A percentile compares a stretch with the other conserved stretches of the same genome.
These are phyloP conservation scores for Colletotrichum navitas DNA, from an alignment of 2,329 filamentous ascomycete genomes.

Conservation along the genomic window DNA sequence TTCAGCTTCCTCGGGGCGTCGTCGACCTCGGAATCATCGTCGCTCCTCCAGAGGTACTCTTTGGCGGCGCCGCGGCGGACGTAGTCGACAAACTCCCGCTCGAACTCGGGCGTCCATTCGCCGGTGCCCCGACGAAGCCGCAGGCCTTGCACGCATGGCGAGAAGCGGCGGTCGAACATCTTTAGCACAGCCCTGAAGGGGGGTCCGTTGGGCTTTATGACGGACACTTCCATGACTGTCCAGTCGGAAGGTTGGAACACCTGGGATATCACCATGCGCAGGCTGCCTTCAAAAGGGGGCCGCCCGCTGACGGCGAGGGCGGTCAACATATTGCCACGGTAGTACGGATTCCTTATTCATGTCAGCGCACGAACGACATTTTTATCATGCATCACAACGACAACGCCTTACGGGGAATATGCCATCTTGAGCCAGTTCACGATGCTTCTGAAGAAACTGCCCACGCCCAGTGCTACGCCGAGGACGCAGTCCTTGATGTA, in stretches of 20 bases:
- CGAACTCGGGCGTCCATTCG: slow-evolving; percentile 31
- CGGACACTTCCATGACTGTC: slow-evolving; percentile 31
- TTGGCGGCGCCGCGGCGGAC: slow-evolving; percentile 26
- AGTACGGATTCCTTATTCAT: slow-evolving; percentile 26
- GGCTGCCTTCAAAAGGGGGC: slow-evolving; percentile 17
- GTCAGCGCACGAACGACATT: background rate
- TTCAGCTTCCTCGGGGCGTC: slow-evolving; percentile 3
- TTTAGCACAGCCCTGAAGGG: slow-evolving; percentile 29
- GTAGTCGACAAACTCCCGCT: slow-evolving; percentile 30
- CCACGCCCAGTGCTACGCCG: slow-evolving; percentile 3
- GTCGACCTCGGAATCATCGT: background rate
- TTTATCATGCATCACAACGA: background rate
- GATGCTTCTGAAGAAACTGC: slow-evolving; percentile 13
- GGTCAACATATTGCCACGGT: slow-evolving; percentile 30
- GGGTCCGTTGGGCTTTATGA: slow-evolving; percentile 6
- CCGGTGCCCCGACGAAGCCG: slow-evolving; percentile 5
- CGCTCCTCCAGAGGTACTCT: slow-evolving; percentile 22
- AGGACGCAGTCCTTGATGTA: slow-evolving; percentile 10
- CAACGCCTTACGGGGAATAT: slow-evolving; percentile 28
- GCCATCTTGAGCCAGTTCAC: slow-evolving; percentile 30
- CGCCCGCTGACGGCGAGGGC: slow-evolving; percentile 12
- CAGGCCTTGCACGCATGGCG: slow-evolving; percentile 20
- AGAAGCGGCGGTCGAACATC: slow-evolving; percentile 36
- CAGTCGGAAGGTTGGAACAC: slow-evolving; percentile 30
- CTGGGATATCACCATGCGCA: slow-evolving; percentile 29